Evolutionary conservation across 2,329 filamentous ascomycete genomes (phyloP), one percentile per base, ranked within the genome.

Genomic region (Sarocladium kiliense): DNA sequence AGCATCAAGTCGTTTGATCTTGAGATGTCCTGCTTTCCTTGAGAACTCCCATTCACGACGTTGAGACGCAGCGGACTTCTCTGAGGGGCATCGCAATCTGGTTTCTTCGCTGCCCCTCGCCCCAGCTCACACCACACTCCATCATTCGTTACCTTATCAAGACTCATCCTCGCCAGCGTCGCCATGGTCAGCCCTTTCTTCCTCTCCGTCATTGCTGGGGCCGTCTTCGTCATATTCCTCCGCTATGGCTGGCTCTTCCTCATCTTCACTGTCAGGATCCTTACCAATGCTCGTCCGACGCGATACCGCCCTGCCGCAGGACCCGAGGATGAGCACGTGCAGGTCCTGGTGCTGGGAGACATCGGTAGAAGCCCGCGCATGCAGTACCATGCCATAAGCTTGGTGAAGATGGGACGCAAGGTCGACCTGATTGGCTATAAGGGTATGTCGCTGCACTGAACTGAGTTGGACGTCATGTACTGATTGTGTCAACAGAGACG

Each of bases 351-450:
- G 18, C 81, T 99, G 26, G 94, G 94, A 44, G 94, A 99, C 66
- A 92, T 99, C 68, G 94, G 94, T 37, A 85, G 92, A 45, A 97
- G 93, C 68, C 94, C 94, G 51, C 90, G 94, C 56, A 99, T 99
- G 93, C 92, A 97, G 67, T 97, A 99, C 65, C 94, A 99, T 79
- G 93, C 93, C 19, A 77, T 96, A 62, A 97, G 93, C 68, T 85
- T 97, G 64, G 90, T 91, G 39, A 88, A 86, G 64, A 85, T 91
- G 65, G 90, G 90, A 23, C 87, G 85, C 6, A 79, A 80, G 32
- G 93, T 97, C 19, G 86, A 93, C 67, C 75, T 99, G 12, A 86
- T 99, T 62, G 94, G 93, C 45, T 97, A 97, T 68, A 78, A 87
- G 67, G 90, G 91, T 92, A 68, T 58, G 67, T 54, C 21, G 4